Evolutionary conservation across 2,329 filamentous ascomycete species (phyloP).

Genomic region (Septoria linicola): DNA sequence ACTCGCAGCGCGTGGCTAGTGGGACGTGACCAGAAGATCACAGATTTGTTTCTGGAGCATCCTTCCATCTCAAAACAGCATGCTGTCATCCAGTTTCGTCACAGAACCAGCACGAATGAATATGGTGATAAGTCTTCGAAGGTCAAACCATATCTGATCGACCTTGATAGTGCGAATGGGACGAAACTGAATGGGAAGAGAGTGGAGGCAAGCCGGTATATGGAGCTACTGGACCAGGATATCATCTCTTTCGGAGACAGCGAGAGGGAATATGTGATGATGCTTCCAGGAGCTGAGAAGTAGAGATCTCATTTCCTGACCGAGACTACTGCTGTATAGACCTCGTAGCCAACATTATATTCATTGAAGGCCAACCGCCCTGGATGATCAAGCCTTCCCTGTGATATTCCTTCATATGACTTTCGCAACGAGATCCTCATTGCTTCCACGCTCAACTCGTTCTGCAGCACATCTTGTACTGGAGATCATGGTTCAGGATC

Average conservation of each 20-base stretch:
- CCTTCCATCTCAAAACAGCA: slow-evolving; percentile 95
- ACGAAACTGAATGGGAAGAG: slow-evolving; percentile 75
- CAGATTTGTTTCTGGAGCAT: slow-evolving; percentile 81
- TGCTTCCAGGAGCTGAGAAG: slow-evolving; percentile 58
- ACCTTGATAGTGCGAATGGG: slow-evolving; percentile 90
- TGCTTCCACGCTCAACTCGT: too few relatives aligned
- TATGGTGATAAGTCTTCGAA: slow-evolving; percentile 77
- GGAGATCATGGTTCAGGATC: too few relatives aligned
- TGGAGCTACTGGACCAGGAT: slow-evolving; percentile 86
- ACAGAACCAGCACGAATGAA: slow-evolving; percentile 79
- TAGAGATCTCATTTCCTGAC: background rate
- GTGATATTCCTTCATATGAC: too few relatives aligned
- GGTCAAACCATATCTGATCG: slow-evolving; percentile 78
- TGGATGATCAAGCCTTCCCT: too few relatives aligned
- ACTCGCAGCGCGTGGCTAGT: slow-evolving; percentile 85
- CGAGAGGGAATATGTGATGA: slow-evolving; percentile 90
- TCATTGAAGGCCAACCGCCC: too few relatives aligned
- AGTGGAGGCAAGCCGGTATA: slow-evolving; percentile 72
- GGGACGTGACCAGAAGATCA: slow-evolving; percentile 75
- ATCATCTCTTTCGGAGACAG: slow-evolving; percentile 85
- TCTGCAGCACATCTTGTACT: too few relatives aligned
- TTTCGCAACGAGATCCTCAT: too few relatives aligned
- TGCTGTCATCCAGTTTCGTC: slow-evolving; percentile 89
- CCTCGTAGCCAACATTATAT: too few relatives aligned
- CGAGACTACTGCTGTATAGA: too few relatives aligned